Evolutionary conservation across 768 basidiomycete species (phyloP), one percentile per base, ranked within the genome.

Genomic region (Rhodocollybia butyracea): DNA sequence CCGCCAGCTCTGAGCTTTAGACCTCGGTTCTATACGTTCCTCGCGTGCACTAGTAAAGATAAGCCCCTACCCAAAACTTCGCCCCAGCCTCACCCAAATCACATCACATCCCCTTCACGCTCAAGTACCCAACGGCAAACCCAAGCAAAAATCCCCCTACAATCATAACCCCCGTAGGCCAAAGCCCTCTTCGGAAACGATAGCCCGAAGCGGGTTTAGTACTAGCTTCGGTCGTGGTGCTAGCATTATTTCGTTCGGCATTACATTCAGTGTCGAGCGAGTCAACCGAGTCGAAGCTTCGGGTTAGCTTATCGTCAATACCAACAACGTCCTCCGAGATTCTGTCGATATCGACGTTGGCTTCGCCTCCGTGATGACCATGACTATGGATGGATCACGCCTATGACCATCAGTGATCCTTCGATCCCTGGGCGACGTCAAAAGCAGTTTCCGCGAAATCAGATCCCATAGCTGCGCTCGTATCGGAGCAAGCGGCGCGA

Each of bases 401-500:
- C n/a, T n/a, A n/a, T n/a, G n/a, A n/a, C n/a, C 17, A 17, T 40
- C 39, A 5, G 5, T 40, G 15, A 5, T 40, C 39, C 39, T 40
- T 19, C 6, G 5, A 6, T 17, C 39, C 39, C 17, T 13, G 39
- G 21, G 21, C 39, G 8, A 19, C 39, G 15, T 8, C 5, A 19
- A 6, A 13, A n/a, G 15, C n/a, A 40, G 5, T 40, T 5, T 40
- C 21, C 39, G 15, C 39, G n/a, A 13, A 40, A 19, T n/a, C 34
- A 2, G 48, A 38, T 24, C 48, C 15, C 19, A 38, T 38, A 50
- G n/a, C n/a, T 50, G 48, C 24, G 39, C 51, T 27, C 51, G 17
- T 3, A 53, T n/a, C 27, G 51, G 51, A 15, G 39, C 51, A 13
- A 53, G 27, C 27, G 51, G 51, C 15, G 39, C 51, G 15, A 53